Evolutionary conservation across 352 stramenopile species (phyloP).

Genomic region (Globisporangium lucens): DNA sequence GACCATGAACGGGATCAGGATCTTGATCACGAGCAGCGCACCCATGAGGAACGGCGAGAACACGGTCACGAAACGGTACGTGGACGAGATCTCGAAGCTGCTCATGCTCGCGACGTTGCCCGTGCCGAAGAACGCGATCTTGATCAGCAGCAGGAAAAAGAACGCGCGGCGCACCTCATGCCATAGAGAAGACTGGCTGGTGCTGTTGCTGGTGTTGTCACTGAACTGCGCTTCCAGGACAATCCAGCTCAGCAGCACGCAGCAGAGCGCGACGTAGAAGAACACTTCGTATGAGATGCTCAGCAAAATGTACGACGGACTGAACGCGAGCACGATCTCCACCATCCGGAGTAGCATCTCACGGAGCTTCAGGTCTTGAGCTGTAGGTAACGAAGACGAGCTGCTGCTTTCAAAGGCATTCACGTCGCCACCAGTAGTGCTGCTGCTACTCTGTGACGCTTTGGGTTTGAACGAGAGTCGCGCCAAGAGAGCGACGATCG

Average conservation of each 20-base stretch:
- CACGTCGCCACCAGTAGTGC: not conserved
- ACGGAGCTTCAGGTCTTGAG: slow-evolving; percentile 2
- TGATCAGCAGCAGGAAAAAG: slow-evolving; percentile 74
- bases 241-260: slow-evolving; percentile 62
- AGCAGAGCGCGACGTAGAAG: slow-evolving; percentile 64
- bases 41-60: slow-evolving; percentile 85
- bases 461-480: slow-evolving; percentile 8
- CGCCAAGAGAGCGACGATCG: slow-evolving; percentile 35
- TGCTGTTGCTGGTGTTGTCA: not conserved
- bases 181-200: not conserved
- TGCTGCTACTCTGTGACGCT: not conserved
- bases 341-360: slow-evolving; percentile 35
- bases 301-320: slow-evolving; percentile 62
- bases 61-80: slow-evolving; percentile 80
- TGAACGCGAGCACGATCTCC: slow-evolving; percentile 54
- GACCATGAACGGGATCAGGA: slow-evolving; percentile 76
- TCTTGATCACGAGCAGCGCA: slow-evolving; percentile 70
- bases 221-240: slow-evolving; percentile 33
- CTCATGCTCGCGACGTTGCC: slow-evolving; percentile 87
- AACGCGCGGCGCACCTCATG: slow-evolving; percentile 68
- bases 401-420: not conserved
- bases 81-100: slow-evolving; percentile 85
- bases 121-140: slow-evolving; percentile 85
- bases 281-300: slow-evolving; percentile 86
- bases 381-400: slow-evolving; percentile 8